Conservation (phyloP, 768 basidiomycete species). For the Arthromyces matolae region DNA sequence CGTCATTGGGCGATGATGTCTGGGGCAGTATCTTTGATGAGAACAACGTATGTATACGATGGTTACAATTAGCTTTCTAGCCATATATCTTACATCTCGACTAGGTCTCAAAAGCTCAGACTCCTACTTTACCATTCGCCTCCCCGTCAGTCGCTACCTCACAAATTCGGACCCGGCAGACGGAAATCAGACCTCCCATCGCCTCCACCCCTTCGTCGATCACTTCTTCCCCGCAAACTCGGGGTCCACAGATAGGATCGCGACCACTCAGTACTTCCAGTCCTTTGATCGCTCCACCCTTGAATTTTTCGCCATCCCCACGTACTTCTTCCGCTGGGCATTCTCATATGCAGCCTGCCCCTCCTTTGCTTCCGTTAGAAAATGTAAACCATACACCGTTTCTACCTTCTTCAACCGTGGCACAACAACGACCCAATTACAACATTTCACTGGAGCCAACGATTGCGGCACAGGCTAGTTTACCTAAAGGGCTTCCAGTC, state of each 20-base stretch:
- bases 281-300: too few relatives aligned
- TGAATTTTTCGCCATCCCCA: too few relatives aligned
- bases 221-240: too few relatives aligned
- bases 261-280: too few relatives aligned
- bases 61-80: neutral
- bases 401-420: neutral
- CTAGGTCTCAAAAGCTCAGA: constrained; percentile 18
- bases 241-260: too few relatives aligned
- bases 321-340: constrained; percentile 5
- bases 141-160: constrained; percentile 17
- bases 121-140: constrained; percentile 22
- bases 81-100: neutral
- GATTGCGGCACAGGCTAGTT: constrained; percentile 9
- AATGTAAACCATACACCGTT: constrained; percentile 1
- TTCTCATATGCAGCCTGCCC: constrained; percentile 2
- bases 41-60: constrained; percentile 24
- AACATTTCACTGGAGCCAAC: constrained; percentile 23
- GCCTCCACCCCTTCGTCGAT: constrained; percentile 21
- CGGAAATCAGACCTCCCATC: constrained; percentile 33
- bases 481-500: constrained; percentile 10
- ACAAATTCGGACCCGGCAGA: constrained; percentile 37
- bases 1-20: constrained; percentile 76
- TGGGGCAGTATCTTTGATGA: constrained; percentile 77
- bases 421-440: constrained; percentile 25
- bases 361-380: neutral